Percentiles rank a stretch among this genome's conserved stretches.
Evolutionary conservation across 2,329 filamentous ascomycete genomes (phyloP).

Genomic region (Alternaria alternata): DNA sequence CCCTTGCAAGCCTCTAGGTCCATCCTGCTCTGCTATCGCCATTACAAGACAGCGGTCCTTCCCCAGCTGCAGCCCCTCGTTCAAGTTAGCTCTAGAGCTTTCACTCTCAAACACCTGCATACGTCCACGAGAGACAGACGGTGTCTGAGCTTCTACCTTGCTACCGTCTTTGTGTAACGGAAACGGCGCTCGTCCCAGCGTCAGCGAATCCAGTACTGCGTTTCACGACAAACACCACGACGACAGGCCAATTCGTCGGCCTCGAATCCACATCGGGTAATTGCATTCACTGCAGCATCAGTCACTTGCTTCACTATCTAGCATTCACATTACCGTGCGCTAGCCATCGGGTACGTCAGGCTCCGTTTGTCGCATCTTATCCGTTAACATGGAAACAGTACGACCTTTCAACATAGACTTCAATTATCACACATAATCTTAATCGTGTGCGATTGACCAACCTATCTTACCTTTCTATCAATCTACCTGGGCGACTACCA

Average conservation of each 20-base stretch:
- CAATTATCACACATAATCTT: constrained; percentile 3
- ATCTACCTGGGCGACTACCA: constrained; percentile 18
- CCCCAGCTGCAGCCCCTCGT: constrained; percentile 19
- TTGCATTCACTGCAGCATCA: constrained; percentile 12
- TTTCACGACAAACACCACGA: constrained; percentile 35
- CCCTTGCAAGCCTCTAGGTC: constrained; percentile 41
- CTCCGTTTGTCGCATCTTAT: constrained; percentile 43
- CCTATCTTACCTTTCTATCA: constrained; percentile 15
- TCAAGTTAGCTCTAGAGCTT: constrained; percentile 9
- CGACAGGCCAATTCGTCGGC: constrained; percentile 27
- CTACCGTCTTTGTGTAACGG: constrained; percentile 32
- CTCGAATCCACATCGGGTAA: constrained; percentile 29
- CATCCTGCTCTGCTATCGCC: constrained; percentile 23
- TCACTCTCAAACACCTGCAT: constrained; percentile 15
- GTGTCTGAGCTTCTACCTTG: constrained; percentile 30
- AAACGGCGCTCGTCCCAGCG: constrained; percentile 40
- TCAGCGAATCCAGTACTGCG: constrained; percentile 23
- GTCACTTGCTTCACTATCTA: constrained; percentile 20
- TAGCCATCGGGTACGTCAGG: constrained; percentile 34
- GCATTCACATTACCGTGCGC: constrained; percentile 4
- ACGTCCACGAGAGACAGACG: constrained; percentile 37
- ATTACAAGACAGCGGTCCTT: constrained; percentile 27
- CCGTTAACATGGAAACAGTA: constrained; percentile 29
- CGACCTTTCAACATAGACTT: constrained; percentile 24
- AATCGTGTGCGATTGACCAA: constrained; percentile 1